Percentiles rank a stretch among this genome's conserved stretches.
These are phyloP conservation scores for Capsella rubella DNA, from an alignment of 441 rosid species.

Conservation along the genomic window DNA sequence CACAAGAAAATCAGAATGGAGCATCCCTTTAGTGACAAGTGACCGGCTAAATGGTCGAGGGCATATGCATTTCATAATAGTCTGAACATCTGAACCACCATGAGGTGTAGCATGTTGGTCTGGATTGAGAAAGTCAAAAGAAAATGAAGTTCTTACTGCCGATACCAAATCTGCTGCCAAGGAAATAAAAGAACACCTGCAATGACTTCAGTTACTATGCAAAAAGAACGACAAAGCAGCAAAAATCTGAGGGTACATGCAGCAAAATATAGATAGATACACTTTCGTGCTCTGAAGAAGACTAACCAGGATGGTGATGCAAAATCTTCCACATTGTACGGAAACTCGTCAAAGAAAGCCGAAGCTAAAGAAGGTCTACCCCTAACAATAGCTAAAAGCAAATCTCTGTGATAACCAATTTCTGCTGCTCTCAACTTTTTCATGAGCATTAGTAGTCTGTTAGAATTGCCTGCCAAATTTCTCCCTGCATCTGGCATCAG, in stretches of 20 bases:
- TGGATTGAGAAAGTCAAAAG: slow-evolving; percentile 65
- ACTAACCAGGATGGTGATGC: slow-evolving; percentile 86
- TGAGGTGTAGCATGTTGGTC: slow-evolving; percentile 51
- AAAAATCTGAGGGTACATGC: slow-evolving; percentile 7
- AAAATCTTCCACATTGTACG: slow-evolving; percentile 87
- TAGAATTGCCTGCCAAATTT: slow-evolving; percentile 71
- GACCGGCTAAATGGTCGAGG: slow-evolving; percentile 81
- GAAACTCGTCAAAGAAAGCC: slow-evolving; percentile 84
- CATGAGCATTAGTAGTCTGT: slow-evolving; percentile 81
- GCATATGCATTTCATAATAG: slow-evolving; percentile 70
- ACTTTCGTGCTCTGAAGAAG: slow-evolving; percentile 36
- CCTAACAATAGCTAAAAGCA: slow-evolving; percentile 76
- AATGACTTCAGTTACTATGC: slow-evolving; percentile 56
- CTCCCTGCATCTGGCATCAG: slow-evolving; percentile 85
- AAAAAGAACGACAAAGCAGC: slow-evolving; percentile 34
- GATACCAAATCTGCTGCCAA: slow-evolving; percentile 83
- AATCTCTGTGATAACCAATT: slow-evolving; percentile 70
- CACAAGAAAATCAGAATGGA: slow-evolving; percentile 80
- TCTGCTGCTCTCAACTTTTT: slow-evolving; percentile 86
- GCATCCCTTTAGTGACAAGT: slow-evolving; percentile 84
- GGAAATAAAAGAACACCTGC: slow-evolving; percentile 88
- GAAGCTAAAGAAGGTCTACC: slow-evolving; percentile 80
- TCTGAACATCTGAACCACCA: slow-evolving; percentile 59
- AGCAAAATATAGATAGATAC: slow-evolving; percentile 33
- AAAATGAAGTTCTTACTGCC: slow-evolving; percentile 57